Percentiles rank a stretch among this genome's conserved stretches.
Conservation (phyloP, 129 eudicot genomes). For the Sambucus nigra region DNA sequence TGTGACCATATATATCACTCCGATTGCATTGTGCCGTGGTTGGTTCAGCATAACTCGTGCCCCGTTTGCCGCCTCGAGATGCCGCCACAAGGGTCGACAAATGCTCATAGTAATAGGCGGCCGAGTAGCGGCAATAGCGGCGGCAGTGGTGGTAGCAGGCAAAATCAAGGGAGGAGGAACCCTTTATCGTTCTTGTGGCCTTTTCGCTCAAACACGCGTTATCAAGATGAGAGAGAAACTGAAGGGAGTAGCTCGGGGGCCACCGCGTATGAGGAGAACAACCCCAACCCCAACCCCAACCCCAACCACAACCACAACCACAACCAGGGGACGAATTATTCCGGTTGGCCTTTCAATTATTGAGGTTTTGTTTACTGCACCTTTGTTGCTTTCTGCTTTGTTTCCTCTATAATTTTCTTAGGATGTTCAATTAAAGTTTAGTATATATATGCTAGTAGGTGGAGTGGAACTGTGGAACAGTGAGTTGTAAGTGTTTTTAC, state of each 20-base stretch:
- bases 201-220: slow-evolving; percentile 36
- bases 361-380: slow-evolving; percentile 8
- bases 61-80: slow-evolving; percentile 90
- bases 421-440: neutral
- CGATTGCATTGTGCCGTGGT: slow-evolving; percentile 89
- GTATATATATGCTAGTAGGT: neutral
- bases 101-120: slow-evolving; percentile 14
- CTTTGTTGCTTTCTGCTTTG: neutral
- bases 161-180: slow-evolving; percentile 57
- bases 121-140: slow-evolving; percentile 13
- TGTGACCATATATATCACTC: slow-evolving; percentile 84
- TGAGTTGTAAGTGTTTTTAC: neutral
- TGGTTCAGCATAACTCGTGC: slow-evolving; percentile 87
- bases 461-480: neutral
- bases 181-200: slow-evolving; percentile 72
- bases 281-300: too few species aligned
- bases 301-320: too few species aligned
- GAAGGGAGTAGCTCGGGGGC: slow-evolving; percentile 13
- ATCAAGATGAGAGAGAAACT: slow-evolving; percentile 11
- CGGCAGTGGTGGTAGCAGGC: slow-evolving; percentile 22
- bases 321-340: neutral
- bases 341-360: slow-evolving; percentile 26
- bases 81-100: slow-evolving; percentile 45
- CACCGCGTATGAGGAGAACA: slow-evolving; percentile 11
- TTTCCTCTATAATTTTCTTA: neutral